Evolutionary conservation across 176 grass and related monocot species (phyloP), one percentile per base, ranked within the genome.

Genomic region (Paspalum notatum): DNA sequence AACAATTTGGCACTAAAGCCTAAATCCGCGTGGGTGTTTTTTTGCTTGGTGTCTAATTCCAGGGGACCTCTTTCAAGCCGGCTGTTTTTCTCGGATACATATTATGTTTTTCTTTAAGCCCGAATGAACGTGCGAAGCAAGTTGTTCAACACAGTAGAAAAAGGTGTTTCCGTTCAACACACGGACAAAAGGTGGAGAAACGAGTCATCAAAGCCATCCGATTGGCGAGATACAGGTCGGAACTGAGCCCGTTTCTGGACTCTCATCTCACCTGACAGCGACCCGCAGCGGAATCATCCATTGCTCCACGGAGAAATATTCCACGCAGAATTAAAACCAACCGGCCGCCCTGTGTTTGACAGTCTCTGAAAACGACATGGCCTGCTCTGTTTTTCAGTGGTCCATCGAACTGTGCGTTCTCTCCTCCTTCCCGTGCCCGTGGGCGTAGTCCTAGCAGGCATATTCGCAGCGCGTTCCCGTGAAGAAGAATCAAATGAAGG

Each of bases 271-370:
- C 9, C 20, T 43, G 72, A 76, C 6, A 38, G 62, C 37, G 78
- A 77, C 54, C 7, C 22, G 0, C 13, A 21, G 57, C 57, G 47
- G 85, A 65, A 77, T 65, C 47, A 16, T 87, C 37, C 85, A 45
- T 78, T 65, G 25, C 85, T 72, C 66, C 48, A 65, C 57, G 7
- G 65, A 25, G 39, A 78, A 71, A 78, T 65, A 66, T 83, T 82
- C 80, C 49, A 66, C 37, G 25, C n/a, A n/a, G n/a, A n/a, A n/a
- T n/a, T 50, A 51, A n/a, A 20, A n/a, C 18, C 21, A 46, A 40
- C 18, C 18, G 10, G 84, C 67, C 20, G 78, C 78, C 85, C 61
- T 82, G 21, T 2, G n/a, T 72, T 87, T 87, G 66, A 83, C 73
- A 12, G 66, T 16, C 5, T 20, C 57, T 49, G 56, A 83, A 65